Base-by-base conservation (phyloP, 805 yeast genomes). In the Saccharomycopsis sp. region DNA sequence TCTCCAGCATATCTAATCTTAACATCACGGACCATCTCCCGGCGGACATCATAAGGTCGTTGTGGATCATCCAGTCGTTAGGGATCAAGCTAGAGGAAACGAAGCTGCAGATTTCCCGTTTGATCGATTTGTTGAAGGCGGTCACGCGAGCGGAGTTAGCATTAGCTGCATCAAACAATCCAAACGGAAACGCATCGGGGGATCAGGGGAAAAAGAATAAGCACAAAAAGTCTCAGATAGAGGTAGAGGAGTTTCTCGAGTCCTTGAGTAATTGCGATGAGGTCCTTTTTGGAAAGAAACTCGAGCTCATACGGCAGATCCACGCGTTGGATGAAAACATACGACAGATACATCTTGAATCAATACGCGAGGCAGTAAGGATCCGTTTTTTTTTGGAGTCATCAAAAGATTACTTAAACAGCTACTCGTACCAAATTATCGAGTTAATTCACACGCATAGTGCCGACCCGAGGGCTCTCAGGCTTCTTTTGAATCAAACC, bases 1-100 rank as follows among this genome's bases (percentile, higher is more conserved):
- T 48, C 24, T 29, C 51, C 16, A 29, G 51, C 29, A 37, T 60
- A 4, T 56, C 59, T n/a, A 60, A 58, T 34, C 57, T 60, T 18
- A 54, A 61, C 16, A 53, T 60, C 20, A 60, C 63, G 20, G 80
- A 76, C 58, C 79, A 75, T 60, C 66, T 75, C 15, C 79, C 79
- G 0, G 70, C 76, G 23, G 78, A 75, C 51, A 62, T 75, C n/a
- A 70, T 75, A 12, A 65, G 79, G 21, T 68, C 75, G 41, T 62
- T 75, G 16, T 75, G 79, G 78, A 62, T 71, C 14, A 64, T 74
- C 4, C 78, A 75, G 56, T 65, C 73, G 0, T 60, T 75, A 4
- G 73, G 73, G 61, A 60, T 48, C 48, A 60, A 65, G 37, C 56
- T 61, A 46, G 54, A 63, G n/a, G 53, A 61, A 2, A 56, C 64